Base-by-base conservation (phyloP, 2,329 filamentous ascomycete species). In the Alternaria metachromatica region DNA sequence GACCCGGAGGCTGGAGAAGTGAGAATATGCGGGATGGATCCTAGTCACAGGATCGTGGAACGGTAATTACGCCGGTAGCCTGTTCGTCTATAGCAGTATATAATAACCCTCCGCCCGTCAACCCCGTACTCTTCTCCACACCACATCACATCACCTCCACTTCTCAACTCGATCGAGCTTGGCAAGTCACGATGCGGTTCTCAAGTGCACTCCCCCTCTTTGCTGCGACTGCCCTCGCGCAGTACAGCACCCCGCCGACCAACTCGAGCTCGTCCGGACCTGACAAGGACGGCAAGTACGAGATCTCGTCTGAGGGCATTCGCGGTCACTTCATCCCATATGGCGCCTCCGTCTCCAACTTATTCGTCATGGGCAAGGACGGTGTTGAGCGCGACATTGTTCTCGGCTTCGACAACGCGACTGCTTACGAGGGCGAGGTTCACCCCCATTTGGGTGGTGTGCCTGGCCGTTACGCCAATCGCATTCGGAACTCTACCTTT, bases 401-500 rank as follows among this genome's bases (percentile, higher is more conserved):
- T 1, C 85, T 87, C 50, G 92, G 92, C 51, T 94, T 89, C 72
- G 92, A 94, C 81, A 93, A 93, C 75, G 91, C 91, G 49, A 87
- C 83, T 56, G 88, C 91, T 80, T 94, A 94, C 80, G 80, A 79
- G 63, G 77, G 88, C 53, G 90, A 92, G 63, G 82, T 86, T 64
- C 91, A 94, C 78, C 88, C 87, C 55, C 90, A 93, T 83, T 89
- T 91, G 68, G 92, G 90, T 62, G 84, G 88, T 71, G 88, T 94
- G 1, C 90, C 90, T 0, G 91, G 91, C 72, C 89, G 92, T 59
- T 94, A 94, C 76, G 92, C 92, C 62, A 94, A 94, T 79, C 89
- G 92, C 68, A 94, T 94, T 83, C 89, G 88, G 84, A 93, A 94
- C 83, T 89, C 87, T 78, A 90, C 86, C 6, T 93, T 93, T 73